Evolutionary conservation across 1,139 yeast genomes (phyloP).

Genomic region (Geotrichum klebahnii): DNA sequence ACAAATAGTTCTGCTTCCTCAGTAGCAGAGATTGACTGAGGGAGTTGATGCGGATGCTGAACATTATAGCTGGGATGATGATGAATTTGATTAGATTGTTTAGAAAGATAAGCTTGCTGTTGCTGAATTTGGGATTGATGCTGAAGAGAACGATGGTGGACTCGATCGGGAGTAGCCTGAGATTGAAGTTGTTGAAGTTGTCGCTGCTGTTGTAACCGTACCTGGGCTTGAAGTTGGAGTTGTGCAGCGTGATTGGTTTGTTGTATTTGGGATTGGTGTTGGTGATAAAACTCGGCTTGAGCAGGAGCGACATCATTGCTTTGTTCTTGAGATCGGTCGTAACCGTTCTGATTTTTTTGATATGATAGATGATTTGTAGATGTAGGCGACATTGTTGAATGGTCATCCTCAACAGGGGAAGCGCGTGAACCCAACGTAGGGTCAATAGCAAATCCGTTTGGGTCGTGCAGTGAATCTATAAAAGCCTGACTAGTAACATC

Average conservation of each 20-base stretch:
- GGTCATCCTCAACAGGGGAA: neutral
- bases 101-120: constrained; percentile 5
- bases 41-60: constrained; percentile 28
- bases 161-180: constrained; percentile 4
- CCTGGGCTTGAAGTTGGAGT: constrained; percentile 17
- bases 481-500: neutral
- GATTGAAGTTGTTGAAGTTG: constrained; percentile 8
- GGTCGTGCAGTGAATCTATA: constrained; percentile 8
- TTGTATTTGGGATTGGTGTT: constrained; percentile 15
- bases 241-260: constrained; percentile 5
- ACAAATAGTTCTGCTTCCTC: constrained; percentile 23
- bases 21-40: constrained; percentile 25
- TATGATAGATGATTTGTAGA: neutral
- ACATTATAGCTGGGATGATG: too few relatives aligned
- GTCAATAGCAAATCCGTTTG: constrained; percentile 23
- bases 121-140: constrained; percentile 10
- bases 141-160: constrained; percentile 4
- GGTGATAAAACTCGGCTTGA: constrained; percentile 8
- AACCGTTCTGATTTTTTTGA: constrained; percentile 1
- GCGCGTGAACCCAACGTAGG: constrained; percentile 21
- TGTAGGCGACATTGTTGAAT: neutral
- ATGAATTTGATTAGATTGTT: constrained; percentile 12
- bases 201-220: constrained; percentile 15
- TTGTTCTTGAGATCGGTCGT: constrained; percentile 7
- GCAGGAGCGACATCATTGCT: constrained; percentile 5